Evolutionary conservation across 495 filamentous ascomycete species (phyloP), one percentile per base, ranked within the genome.

Genomic region (Aspergillus carlsbadensis): DNA sequence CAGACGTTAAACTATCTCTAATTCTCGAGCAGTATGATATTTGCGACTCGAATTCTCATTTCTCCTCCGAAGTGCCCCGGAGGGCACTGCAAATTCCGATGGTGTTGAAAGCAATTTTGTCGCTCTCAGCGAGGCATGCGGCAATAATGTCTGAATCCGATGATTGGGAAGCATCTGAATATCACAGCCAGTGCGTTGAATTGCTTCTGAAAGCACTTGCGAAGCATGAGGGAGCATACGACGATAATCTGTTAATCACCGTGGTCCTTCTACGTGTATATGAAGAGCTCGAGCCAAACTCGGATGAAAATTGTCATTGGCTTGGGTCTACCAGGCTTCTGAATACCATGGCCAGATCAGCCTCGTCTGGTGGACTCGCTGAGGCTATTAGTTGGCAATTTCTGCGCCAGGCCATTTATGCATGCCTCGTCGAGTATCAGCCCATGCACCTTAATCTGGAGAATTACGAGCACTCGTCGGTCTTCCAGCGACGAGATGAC

Each of bases 361-460:
- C 70, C 6, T 71, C 66, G 0, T 74, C 71, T 8, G 68, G 71
- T 0, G 72, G 72, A 3, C 48, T 76, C 2, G 70, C 66, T n/a
- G 72, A 76, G 51, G 72, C 72, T n/a, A 64, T 68, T 10, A 73
- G 69, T 43, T 76, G 72, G 72, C 70, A 72, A 24, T 74, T 71
- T 17, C 56, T 76, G 39, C 66, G 72, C 17, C 72, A 76, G 56
- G 72, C 70, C 10, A 72, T 76, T n/a, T 75, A 73, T 18, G 63
- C 72, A 6, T 75, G 68, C 1, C 50, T 73, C 1, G 72, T 75
- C 6, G 70, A 73, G 52, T 56, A 67, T 40, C 67, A 73, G 31
- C 67, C 67, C 3, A 62, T 73, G 34, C 65, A 71, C 35, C 61
- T 75, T 13, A 63, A 75, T 21, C 36, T 75, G 34, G 59, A 54